phyloP scores from a whole-genome alignment of 169 alveolate species.

The Fabrea salina region DNA sequence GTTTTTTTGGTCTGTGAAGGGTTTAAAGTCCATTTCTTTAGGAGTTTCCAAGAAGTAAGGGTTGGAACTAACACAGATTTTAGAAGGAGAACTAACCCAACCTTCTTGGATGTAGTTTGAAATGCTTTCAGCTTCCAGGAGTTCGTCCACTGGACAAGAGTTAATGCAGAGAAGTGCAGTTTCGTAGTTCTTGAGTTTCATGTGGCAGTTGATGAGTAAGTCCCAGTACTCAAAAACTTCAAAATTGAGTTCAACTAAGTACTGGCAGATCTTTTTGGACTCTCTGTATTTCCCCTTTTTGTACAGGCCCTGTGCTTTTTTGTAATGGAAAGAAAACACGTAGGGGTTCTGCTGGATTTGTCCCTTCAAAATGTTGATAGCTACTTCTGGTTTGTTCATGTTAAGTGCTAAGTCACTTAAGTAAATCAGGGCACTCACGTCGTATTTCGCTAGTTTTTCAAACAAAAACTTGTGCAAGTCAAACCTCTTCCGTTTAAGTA shows the following conservation, averaged over 20 bases:
- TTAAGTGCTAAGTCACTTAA: background rate
- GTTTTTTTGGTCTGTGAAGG: background rate
- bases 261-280: slow-evolving; percentile 38
- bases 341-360: slow-evolving; percentile 50
- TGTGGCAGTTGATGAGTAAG: slow-evolving; percentile 44
- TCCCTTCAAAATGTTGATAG: slow-evolving; percentile 33
- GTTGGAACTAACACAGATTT: background rate
- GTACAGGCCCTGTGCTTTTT: slow-evolving; percentile 48
- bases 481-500: background rate
- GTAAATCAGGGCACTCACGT: background rate
- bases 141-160: background rate
- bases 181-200: slow-evolving; percentile 44
- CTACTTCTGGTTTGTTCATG: slow-evolving; percentile 35
- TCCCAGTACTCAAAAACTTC: slow-evolving; percentile 61
- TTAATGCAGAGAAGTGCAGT: slow-evolving; percentile 35
- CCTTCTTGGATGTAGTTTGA: background rate
- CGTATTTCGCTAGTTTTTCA: background rate
- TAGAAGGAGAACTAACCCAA: background rate
- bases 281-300: slow-evolving; percentile 41
- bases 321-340: slow-evolving; percentile 45
- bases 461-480: background rate
- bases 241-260: slow-evolving; percentile 49
- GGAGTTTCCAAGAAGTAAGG: slow-evolving; percentile 24
- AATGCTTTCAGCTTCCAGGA: background rate
- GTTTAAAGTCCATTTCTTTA: slow-evolving; percentile 30